A percentile compares a stretch with the other conserved stretches of the same genome.
These are phyloP conservation scores for Geotrichum macrosporum DNA, from an alignment of 1,139 yeast species.

Conservation along the genomic window DNA sequence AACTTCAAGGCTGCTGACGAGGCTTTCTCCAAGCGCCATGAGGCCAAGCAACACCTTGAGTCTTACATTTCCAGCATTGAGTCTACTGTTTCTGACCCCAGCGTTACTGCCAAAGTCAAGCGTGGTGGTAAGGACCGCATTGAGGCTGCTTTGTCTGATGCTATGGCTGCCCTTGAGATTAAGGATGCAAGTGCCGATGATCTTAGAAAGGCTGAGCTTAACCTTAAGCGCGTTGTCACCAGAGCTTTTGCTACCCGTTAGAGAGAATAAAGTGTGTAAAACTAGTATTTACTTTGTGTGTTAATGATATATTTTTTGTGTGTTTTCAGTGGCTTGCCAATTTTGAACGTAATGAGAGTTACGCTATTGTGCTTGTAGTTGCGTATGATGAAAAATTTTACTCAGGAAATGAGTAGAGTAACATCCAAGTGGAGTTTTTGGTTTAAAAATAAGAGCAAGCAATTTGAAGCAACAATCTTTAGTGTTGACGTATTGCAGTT, in stretches of 20 bases:
- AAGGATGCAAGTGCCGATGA: conserved; percentile 97
- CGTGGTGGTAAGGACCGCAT: conserved; percentile 97
- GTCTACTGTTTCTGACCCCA: conserved; percentile 86
- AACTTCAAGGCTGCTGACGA: conserved; percentile 82
- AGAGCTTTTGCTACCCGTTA: conserved; percentile 99
- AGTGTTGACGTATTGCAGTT: no score
- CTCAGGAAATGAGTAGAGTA: no score
- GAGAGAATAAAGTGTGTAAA: background rate
- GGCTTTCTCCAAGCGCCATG: conserved; percentile 73
- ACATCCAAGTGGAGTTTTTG: no score
- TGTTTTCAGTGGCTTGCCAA: no score
- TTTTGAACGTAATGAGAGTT: no score
- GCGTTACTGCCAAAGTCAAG: conserved; percentile 96
- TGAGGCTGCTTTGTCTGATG: conserved; percentile 97
- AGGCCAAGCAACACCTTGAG: conserved; percentile 83
- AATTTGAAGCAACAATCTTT: no score
- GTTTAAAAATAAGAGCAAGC: no score
- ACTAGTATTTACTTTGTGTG: no score
- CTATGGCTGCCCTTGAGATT: conserved; percentile 95
- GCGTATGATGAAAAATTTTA: no score
- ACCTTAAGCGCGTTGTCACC: conserved; percentile 98
- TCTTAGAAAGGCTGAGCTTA: conserved; percentile 98
- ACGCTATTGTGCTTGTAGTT: no score
- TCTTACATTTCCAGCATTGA: conserved; percentile 87
- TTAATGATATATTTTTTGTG: no score